These are phyloP conservation scores for Claviceps sp. DNA, from an alignment of 2,329 filamentous ascomycete species.

Conservation along the genomic window DNA sequence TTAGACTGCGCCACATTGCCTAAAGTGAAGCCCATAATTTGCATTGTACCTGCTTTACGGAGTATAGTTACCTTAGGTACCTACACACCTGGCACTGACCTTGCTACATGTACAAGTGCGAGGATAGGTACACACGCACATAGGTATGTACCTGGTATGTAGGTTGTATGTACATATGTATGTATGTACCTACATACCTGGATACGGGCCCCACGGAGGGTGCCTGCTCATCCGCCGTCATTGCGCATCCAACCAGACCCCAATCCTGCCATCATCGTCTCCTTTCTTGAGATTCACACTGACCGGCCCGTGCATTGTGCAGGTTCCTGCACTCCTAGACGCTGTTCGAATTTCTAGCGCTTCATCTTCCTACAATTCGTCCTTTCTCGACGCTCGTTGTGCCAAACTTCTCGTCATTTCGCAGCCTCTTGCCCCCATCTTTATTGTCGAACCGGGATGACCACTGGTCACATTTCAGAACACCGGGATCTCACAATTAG, in stretches of 20 bases:
- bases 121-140: no score
- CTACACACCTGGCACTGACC: no score
- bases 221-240: not conserved
- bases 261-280: not conserved
- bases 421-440: not conserved
- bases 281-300: not conserved
- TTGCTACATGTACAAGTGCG: no score
- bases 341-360: not conserved
- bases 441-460: not conserved
- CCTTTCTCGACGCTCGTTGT: not conserved
- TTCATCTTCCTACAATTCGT: not conserved
- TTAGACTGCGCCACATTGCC: no score
- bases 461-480: not conserved
- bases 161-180: not conserved
- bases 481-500: not conserved
- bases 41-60: no score
- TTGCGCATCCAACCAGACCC: not conserved
- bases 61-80: no score
- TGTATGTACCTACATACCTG: not conserved
- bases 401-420: not conserved
- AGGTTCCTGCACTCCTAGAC: not conserved
- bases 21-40: no score
- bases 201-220: not conserved
- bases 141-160: no score
- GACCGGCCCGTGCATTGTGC: not conserved